Evolutionary conservation across 148 eudicot species (phyloP), one percentile per base, ranked within the genome.

Genomic region (Dysphania ambrosioides): DNA sequence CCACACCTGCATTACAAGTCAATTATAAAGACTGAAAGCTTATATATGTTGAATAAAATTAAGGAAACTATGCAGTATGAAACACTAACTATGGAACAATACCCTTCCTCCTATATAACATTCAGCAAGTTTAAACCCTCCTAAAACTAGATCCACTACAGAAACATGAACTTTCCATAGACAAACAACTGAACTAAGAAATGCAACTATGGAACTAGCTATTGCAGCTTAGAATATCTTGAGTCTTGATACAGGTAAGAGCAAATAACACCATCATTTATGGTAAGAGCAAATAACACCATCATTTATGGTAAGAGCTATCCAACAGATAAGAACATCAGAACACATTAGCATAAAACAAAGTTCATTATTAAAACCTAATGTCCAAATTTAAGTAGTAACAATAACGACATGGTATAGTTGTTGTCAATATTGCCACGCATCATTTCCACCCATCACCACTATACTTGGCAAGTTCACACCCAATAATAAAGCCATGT

Each of bases 1-100:
- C 21, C 79, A 75, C 83, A 73, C 89, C 97, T 89, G 91, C 82
- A 49, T 23, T 21, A 7, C 40, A 38, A 29, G 73, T 72, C 60
- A 73, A 69, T 27, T 73, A 40, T 21, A 31, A 79, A 68, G 55
- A 66, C 72, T 65, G 23, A 27, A 18, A 70, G n/a, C 59, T 35
- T 30, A 69, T 35, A 24, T 34, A 6, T 19, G 58, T 29, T 24
- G 1, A 53, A 21, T 53, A 21, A 72, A 26, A 18, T 31, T 40
- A 55, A 2, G 12, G 32, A 21, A 26, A 40, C 36, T 15, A 66
- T 15, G 8, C 67, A 32, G 40, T 63, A 63, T 63, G 26, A 24
- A 63, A 30, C 19, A 31, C 19, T 12, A 11, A 16, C 16, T 31
- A 63, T 32, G 41, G 19, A 63, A 24, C 6, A 5, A 3, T 53